These are phyloP conservation scores for Hypholoma fasciculare DNA, from an alignment of 768 basidiomycete species.

Conservation along the genomic window DNA sequence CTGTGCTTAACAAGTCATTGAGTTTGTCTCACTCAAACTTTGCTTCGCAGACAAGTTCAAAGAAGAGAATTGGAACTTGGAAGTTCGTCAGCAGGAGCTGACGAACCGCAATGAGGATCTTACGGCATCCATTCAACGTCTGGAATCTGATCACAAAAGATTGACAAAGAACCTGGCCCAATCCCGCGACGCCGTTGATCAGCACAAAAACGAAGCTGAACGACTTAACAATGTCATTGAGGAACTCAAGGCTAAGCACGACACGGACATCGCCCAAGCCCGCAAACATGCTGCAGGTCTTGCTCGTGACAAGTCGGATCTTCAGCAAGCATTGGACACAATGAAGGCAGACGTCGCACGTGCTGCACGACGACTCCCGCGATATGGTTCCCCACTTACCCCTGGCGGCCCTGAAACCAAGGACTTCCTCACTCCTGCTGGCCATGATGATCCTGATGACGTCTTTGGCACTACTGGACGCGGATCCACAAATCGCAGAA, in stretches of 20 bases:
- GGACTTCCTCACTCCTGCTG: constrained; percentile 60
- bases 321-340: constrained; percentile 78
- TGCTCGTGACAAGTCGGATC: constrained; percentile 89
- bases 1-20: neutral
- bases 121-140: constrained; percentile 62
- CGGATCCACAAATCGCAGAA: constrained; percentile 62
- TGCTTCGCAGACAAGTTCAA: constrained; percentile 79
- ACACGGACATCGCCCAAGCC: constrained; percentile 92
- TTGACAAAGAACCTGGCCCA: constrained; percentile 72
- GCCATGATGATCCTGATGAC: constrained; percentile 58
- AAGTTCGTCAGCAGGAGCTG: constrained; percentile 88
- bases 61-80: constrained; percentile 99
- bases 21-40: neutral
- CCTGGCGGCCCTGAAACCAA: constrained; percentile 50
- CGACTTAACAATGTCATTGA: constrained; percentile 61
- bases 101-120: constrained; percentile 67
- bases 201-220: constrained; percentile 85
- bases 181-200: constrained; percentile 75
- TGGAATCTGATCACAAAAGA: constrained; percentile 83
- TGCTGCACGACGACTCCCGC: constrained; percentile 58
- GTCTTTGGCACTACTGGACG: constrained; percentile 63
- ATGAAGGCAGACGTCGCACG: constrained; percentile 73
- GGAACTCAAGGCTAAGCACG: constrained; percentile 87
- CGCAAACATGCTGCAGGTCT: constrained; percentile 86
- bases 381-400: constrained; percentile 74